Base-by-base conservation (phyloP, 305 asterid genomes). In the Fraxinus sp. region DNA sequence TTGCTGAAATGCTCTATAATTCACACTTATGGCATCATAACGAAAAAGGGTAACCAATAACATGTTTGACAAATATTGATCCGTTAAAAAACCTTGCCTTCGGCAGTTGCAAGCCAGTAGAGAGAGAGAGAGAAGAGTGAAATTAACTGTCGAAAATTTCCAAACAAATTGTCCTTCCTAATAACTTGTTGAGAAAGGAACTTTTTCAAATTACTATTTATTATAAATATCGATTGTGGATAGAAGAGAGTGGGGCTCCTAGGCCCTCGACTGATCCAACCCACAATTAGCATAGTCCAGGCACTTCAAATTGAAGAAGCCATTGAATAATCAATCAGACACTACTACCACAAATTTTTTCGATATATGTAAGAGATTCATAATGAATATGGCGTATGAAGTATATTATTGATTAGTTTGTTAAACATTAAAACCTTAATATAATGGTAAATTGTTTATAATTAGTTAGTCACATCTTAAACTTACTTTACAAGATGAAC, bases 111-210 rank as follows among this genome's bases (percentile, higher is more conserved):
- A 55, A 79, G 64, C 79, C 76, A 39, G 62, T 76, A 52, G 10
- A 77, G 57, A 66, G 20, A 55, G 76, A 71, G n/a, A 62, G 55
- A 10, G 43, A 35, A 1, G 52, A 41, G 20, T 5, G 74, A 81
- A 57, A 2, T 62, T 55, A 43, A 68, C 62, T 59, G 36, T 49
- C 14, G 22, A 20, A 74, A 59, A 62, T 33, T 11, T 28, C 32
- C 59, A 62, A 30, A 68, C 24, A 73, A 83, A 46, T 80, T 10
- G 75, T 77, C 75, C 66, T 80, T 71, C 37, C 83, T 77, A 77
- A 77, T 28, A 80, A 41, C 78, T 79, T 82, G 49, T 55, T 70
- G 41, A 79, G 39, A 75, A 55, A 35, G 66, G 22, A 78, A 78
- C 66, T 37, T 73, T 32, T 70, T 57, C 81, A 36, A 72, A 32